Conservation (phyloP, 2,329 filamentous ascomycete genomes). For the Plectosphaerella sp. region DNA sequence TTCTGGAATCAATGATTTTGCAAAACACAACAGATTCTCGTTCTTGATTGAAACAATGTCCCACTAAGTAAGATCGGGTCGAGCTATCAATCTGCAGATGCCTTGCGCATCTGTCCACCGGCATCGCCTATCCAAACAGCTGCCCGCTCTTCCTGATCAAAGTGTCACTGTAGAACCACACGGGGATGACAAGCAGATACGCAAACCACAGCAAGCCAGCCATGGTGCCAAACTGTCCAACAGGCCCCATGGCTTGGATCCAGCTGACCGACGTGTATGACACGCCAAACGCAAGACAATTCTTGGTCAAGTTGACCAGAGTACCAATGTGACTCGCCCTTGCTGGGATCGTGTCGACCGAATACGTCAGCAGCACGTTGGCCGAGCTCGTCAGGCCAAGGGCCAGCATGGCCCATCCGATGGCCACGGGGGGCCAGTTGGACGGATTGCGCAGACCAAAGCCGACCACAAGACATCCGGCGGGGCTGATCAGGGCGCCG, state of each 20-base stretch:
- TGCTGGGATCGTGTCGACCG: constrained; percentile 10
- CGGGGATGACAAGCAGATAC: constrained; percentile 10
- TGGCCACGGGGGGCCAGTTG: constrained; percentile 9
- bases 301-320: constrained; percentile 15
- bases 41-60: too few species aligned
- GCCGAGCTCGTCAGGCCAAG: constrained; percentile 13
- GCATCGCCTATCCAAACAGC: background rate
- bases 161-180: constrained; percentile 2
- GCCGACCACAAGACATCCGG: constrained; percentile 11
- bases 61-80: too few species aligned
- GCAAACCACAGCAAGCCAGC: constrained; percentile 10
- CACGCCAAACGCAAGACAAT: constrained; percentile 11
- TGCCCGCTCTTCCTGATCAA: constrained; percentile 2
- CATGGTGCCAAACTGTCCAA: constrained; percentile 13
- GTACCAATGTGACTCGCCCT: constrained; percentile 12
- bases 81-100: too few species aligned
- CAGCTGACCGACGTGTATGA: constrained; percentile 11
- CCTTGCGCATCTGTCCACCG: background rate
- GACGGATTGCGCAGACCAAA: constrained; percentile 7
- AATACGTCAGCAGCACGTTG: constrained; percentile 14
- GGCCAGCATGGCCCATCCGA: constrained; percentile 13
- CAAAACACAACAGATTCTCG: too few species aligned
- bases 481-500: constrained; percentile 12
- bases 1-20: too few species aligned
- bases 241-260: constrained; percentile 6